These are phyloP conservation scores for Graphiopsis chlorocephala DNA, from an alignment of 2,329 filamentous ascomycete genomes.

Conservation along the genomic window DNA sequence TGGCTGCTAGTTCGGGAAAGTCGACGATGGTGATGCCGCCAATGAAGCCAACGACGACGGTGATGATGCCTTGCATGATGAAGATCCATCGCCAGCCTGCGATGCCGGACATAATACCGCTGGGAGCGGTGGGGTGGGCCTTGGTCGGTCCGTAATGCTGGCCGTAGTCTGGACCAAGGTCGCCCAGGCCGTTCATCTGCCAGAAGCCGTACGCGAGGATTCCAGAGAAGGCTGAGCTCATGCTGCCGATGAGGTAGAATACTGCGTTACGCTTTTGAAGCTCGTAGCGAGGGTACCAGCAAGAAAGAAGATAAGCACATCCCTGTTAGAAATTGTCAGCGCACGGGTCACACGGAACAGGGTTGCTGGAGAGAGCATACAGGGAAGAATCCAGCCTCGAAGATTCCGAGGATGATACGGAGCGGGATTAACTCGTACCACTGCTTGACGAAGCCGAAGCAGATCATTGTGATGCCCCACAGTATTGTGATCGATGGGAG, in stretches of 20 bases:
- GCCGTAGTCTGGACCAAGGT: constrained; percentile 31
- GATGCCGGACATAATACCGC: constrained; percentile 35
- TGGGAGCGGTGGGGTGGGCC: constrained; percentile 23
- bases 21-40: constrained; percentile 46
- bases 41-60: constrained; percentile 38
- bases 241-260: constrained; percentile 51
- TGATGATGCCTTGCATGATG: constrained; percentile 30
- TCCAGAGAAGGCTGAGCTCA: constrained; percentile 49
- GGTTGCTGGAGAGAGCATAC: background rate
- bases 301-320: constrained; percentile 69
- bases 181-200: constrained; percentile 48
- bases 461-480: constrained; percentile 62
- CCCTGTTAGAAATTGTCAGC: constrained; percentile 16
- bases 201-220: constrained; percentile 40
- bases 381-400: constrained; percentile 57
- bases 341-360: constrained; percentile 13
- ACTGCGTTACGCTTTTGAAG: constrained; percentile 41
- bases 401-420: constrained; percentile 59
- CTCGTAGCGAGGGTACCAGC: constrained; percentile 46
- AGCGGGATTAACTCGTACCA: constrained; percentile 55
- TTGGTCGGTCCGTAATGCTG: constrained; percentile 34
- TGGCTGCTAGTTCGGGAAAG: constrained; percentile 42
- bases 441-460: constrained; percentile 60
- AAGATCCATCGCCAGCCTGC: constrained; percentile 47
- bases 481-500: constrained; percentile 43